phyloP scores from a whole-genome alignment of 768 basidiomycete species.

The Macrolepiota fuliginosa region DNA sequence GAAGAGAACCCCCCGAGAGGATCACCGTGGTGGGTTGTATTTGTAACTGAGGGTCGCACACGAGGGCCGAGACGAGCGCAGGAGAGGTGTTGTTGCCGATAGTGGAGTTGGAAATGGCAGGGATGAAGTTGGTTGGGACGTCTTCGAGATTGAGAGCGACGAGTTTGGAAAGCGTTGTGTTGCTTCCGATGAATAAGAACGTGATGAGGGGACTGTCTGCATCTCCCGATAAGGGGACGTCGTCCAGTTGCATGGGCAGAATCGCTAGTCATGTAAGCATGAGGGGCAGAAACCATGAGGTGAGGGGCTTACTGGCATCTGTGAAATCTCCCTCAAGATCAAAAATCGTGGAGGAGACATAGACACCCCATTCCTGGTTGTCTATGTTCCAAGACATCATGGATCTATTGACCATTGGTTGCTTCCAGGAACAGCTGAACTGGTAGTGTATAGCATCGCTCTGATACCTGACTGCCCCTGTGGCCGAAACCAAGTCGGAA shows the following conservation, averaged over 20 bases:
- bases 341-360: not conserved
- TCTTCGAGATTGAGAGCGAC: not conserved
- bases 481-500: not conserved
- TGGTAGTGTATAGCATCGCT: conserved; percentile 4
- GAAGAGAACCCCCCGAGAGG: not conserved
- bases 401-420: not conserved
- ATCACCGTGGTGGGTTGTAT: not conserved
- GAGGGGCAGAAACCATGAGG: not conserved
- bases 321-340: not conserved
- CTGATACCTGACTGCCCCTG: not conserved
- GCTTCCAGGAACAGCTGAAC: conserved; percentile 1
- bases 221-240: not conserved
- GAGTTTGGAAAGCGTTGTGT: not conserved
- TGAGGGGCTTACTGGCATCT: not conserved
- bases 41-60: not conserved
- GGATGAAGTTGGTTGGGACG: not conserved
- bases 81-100: not conserved
- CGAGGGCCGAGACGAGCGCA: not conserved
- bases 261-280: not conserved
- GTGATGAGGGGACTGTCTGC: not conserved
- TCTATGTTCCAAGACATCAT: not conserved
- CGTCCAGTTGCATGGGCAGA: not conserved
- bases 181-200: conserved; percentile 4
- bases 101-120: not conserved
- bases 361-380: not conserved